Conservation (phyloP, 768 basidiomycete species). For the Amanita pseudoporphyria region DNA sequence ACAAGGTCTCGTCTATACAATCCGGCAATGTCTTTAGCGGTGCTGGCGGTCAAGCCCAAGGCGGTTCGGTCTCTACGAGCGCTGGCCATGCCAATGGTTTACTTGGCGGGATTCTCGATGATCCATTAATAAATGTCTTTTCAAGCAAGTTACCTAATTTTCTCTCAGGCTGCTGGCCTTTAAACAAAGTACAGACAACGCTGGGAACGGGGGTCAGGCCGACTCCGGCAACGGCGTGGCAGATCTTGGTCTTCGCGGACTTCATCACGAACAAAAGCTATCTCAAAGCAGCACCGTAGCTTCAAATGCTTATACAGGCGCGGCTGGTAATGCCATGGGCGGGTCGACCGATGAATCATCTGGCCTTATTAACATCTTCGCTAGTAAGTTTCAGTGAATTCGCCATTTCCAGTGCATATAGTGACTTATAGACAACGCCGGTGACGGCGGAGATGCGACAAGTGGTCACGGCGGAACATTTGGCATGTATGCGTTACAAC, state of each 20-base stretch:
- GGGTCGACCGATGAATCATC: slow-evolving; percentile 20
- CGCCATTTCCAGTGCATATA: neutral
- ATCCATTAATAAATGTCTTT: neutral
- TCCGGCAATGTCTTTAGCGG: slow-evolving; percentile 22
- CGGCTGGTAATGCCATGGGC: slow-evolving; percentile 24
- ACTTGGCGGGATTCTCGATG: slow-evolving; percentile 7
- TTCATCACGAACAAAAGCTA: neutral
- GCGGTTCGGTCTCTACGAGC: slow-evolving; percentile 19
- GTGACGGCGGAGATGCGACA: slow-evolving; percentile 22
- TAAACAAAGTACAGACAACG: slow-evolving; percentile 11
- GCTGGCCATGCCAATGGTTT: slow-evolving; percentile 5
- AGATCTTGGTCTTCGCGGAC: neutral
- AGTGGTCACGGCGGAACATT: slow-evolving; percentile 18
- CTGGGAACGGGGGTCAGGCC: slow-evolving; percentile 23
- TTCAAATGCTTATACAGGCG: slow-evolving; percentile 10
- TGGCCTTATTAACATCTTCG: slow-evolving; percentile 22
- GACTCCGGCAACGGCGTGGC: slow-evolving; percentile 20
- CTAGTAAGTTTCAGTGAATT: slow-evolving; percentile 18
- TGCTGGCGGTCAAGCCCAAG: slow-evolving; percentile 22
- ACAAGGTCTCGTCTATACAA: slow-evolving; percentile 13
- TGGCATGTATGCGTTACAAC: neutral
- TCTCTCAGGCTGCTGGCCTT: slow-evolving; percentile 8
- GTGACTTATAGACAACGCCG: slow-evolving; percentile 26
- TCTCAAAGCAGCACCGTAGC: neutral
- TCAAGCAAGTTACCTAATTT: slow-evolving; percentile 2